phyloP scores from a whole-genome alignment of 2,329 filamentous ascomycete species.

The Colletotrichum chrysophilum region DNA sequence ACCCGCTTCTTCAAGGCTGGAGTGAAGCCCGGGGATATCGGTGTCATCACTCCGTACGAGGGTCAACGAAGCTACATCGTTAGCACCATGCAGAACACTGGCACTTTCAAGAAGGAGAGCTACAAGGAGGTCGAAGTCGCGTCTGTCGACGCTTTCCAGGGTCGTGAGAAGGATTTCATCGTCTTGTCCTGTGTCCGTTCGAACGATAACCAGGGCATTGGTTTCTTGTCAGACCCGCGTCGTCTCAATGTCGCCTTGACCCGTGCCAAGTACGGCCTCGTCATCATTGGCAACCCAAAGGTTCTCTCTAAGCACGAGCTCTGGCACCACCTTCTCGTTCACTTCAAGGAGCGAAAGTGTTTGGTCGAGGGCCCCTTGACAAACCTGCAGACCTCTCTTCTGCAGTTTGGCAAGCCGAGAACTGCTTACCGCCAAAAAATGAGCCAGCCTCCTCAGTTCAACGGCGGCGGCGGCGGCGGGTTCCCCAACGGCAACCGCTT shows the following conservation, averaged over 20 bases:
- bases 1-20: slow-evolving; percentile 99
- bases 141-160: slow-evolving; percentile 98
- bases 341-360: slow-evolving; percentile 97
- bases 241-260: slow-evolving; percentile 97
- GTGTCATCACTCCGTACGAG: slow-evolving; percentile 98
- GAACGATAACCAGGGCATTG: slow-evolving; percentile 98
- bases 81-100: slow-evolving; percentile 98
- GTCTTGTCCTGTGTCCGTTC: slow-evolving; percentile 97
- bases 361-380: slow-evolving; percentile 94
- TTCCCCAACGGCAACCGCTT: slow-evolving; percentile 31
- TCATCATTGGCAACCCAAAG: slow-evolving; percentile 97
- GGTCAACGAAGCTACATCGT: slow-evolving; percentile 98
- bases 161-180: slow-evolving; percentile 98
- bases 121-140: slow-evolving; percentile 99
- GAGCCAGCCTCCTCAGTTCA: slow-evolving; percentile 73
- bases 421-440: slow-evolving; percentile 92
- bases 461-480: slow-evolving; percentile 26
- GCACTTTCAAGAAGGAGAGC: slow-evolving; percentile 96
- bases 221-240: slow-evolving; percentile 96
- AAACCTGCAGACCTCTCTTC: slow-evolving; percentile 92
- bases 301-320: slow-evolving; percentile 96
- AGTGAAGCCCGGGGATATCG: slow-evolving; percentile 91
- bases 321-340: slow-evolving; percentile 93
- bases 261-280: slow-evolving; percentile 93
- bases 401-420: slow-evolving; percentile 95